These are phyloP conservation scores for Colletotrichum euphorbiae DNA, from an alignment of 2,329 filamentous ascomycete genomes.

Conservation along the genomic window DNA sequence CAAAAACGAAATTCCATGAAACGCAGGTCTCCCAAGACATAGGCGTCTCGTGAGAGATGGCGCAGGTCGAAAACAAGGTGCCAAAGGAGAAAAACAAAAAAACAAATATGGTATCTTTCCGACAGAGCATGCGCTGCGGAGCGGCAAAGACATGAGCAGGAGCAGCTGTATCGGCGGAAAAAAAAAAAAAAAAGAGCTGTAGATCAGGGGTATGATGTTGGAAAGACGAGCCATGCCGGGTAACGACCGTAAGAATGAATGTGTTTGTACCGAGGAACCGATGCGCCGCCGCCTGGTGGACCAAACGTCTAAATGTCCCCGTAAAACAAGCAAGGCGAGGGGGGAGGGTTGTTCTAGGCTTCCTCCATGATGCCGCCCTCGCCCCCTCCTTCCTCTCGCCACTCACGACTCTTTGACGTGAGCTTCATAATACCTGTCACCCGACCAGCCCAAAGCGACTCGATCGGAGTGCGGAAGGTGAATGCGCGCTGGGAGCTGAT, in stretches of 20 bases:
- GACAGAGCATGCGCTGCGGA: conserved; percentile 37
- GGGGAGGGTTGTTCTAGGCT: conserved; percentile 52
- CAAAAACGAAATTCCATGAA: conserved; percentile 31
- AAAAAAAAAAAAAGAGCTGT: conserved; percentile 31
- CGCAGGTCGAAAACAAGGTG: background rate
- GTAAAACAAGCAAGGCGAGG: conserved; percentile 25
- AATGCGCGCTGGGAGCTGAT: conserved; percentile 95
- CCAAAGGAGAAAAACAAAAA: conserved; percentile 29
- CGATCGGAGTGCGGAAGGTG: conserved; percentile 90
- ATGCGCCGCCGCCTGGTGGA: conserved; percentile 29
- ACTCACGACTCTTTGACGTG: conserved; percentile 87
- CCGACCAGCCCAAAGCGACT: conserved; percentile 88
- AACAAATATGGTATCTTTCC: conserved; percentile 39
- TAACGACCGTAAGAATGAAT: conserved; percentile 34
- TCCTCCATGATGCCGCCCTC: conserved; percentile 73
- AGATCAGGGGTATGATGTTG: conserved; percentile 38
- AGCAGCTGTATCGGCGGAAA: conserved; percentile 29
- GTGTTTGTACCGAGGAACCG: conserved; percentile 25
- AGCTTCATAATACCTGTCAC: conserved; percentile 84
- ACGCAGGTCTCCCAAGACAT: background rate
- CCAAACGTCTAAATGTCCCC: conserved; percentile 20
- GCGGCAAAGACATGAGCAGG: conserved; percentile 34
- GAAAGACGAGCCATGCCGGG: conserved; percentile 30
- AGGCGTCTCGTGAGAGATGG: conserved; percentile 14
- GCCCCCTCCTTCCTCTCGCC: conserved; percentile 88